Evolutionary conservation across 129 eudicot genomes (phyloP).

Genomic region (Arctium lappa): DNA sequence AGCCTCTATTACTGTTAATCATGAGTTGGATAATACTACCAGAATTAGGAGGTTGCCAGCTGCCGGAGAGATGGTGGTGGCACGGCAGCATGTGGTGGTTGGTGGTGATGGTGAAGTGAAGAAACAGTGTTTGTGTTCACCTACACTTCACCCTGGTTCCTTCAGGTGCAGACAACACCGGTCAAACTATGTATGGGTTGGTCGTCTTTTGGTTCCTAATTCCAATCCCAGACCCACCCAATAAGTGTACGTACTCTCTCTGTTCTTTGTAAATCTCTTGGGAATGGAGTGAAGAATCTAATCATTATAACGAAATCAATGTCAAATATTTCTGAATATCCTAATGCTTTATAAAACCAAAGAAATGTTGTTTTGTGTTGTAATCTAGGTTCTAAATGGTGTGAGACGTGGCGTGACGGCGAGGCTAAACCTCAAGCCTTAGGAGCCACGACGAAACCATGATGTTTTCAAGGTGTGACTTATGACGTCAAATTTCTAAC

Average conservation of each 20-base stretch:
- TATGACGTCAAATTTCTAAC: too few species aligned
- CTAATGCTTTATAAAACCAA: neutral
- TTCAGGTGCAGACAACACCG: conserved; percentile 70
- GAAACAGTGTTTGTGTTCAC: conserved; percentile 61
- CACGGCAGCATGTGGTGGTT: conserved; percentile 12
- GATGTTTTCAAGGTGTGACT: too few species aligned
- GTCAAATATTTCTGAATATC: neutral
- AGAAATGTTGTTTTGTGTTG: too few species aligned
- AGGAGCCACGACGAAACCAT: too few species aligned
- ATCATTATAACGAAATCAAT: neutral
- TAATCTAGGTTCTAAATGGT: too few species aligned
- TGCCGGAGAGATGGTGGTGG: neutral
- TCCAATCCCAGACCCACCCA: neutral
- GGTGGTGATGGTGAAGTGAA: conserved; percentile 27
- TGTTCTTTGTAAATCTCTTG: neutral
- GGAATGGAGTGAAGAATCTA: neutral
- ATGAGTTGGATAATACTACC: neutral
- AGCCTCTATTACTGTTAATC: neutral
- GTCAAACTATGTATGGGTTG: conserved; percentile 48
- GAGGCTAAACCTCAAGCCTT: too few species aligned
- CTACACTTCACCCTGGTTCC: conserved; percentile 73
- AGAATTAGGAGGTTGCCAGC: conserved; percentile 18
- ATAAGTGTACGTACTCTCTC: neutral
- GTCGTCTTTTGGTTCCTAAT: conserved; percentile 14
- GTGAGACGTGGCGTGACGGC: too few species aligned